Percentiles rank a stretch among this genome's conserved stretches.
Evolutionary conservation across 257 asterid species (phyloP).

Genomic region (Salvia hispanica): DNA sequence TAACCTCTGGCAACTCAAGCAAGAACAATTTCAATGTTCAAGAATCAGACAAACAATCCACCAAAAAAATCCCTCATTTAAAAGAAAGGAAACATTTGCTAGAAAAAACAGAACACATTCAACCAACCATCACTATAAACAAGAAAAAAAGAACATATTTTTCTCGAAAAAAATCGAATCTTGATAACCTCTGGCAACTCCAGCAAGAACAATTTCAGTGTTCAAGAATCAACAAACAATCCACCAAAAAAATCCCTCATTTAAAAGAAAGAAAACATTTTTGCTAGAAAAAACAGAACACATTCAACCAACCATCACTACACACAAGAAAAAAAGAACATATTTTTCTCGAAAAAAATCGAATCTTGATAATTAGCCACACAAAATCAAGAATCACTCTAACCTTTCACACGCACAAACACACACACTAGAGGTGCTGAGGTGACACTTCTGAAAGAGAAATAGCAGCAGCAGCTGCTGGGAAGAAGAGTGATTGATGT

Average conservation of each 20-base stretch:
- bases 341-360: neutral
- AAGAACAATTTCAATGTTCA: neutral
- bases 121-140: neutral
- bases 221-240: conserved; percentile 3
- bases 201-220: conserved; percentile 6
- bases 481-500: neutral
- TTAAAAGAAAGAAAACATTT: neutral
- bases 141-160: no score
- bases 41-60: conserved; percentile 6
- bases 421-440: neutral
- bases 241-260: conserved; percentile 12
- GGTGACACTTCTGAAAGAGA: conserved; percentile 29
- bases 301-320: neutral
- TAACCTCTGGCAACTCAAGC: neutral
- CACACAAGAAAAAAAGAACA: neutral
- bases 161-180: conserved; percentile 6
- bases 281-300: neutral
- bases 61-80: conserved; percentile 5
- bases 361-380: conserved; percentile 28
- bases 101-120: neutral
- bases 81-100: neutral
- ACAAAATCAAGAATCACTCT: neutral
- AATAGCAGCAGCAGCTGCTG: neutral
- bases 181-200: conserved; percentile 20
- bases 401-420: neutral